Evolutionary conservation across 2,329 filamentous ascomycete genomes (phyloP).

Genomic region (Fusarium dimerum): DNA sequence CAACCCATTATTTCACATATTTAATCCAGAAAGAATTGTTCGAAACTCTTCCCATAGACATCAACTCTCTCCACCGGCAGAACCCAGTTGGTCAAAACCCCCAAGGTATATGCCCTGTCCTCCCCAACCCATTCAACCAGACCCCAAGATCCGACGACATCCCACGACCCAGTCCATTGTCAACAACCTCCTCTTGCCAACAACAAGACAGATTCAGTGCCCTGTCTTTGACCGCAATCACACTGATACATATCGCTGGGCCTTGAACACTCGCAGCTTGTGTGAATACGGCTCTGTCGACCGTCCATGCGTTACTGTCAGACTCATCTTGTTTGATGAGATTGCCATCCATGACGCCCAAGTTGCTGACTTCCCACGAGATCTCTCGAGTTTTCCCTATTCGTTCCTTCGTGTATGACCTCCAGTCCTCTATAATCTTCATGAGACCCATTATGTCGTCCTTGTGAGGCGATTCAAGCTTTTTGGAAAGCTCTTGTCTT

Average conservation of each 20-base stretch:
- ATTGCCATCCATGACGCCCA: slow-evolving; percentile 7
- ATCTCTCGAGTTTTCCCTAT: not conserved
- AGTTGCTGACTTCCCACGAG: slow-evolving; percentile 16
- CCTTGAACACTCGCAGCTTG: slow-evolving; percentile 2
- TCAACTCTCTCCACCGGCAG: too few relatives aligned
- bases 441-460: slow-evolving; percentile 8
- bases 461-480: slow-evolving; percentile 10
- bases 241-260: slow-evolving; percentile 3
- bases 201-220: not conserved
- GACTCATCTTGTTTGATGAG: not conserved
- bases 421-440: slow-evolving; percentile 12
- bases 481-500: slow-evolving; percentile 16
- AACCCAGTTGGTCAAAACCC: too few relatives aligned
- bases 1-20: too few relatives aligned
- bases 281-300: slow-evolving; percentile 4
- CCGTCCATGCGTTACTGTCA: not conserved
- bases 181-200: slow-evolving; percentile 11
- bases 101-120: not conserved
- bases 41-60: too few relatives aligned
- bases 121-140: slow-evolving; percentile 9
- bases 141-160: slow-evolving; percentile 2
- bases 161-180: slow-evolving; percentile 2
- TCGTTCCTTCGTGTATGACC: not conserved
- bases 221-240: not conserved
- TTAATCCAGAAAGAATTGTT: too few relatives aligned